Evolutionary conservation across 192 early-diverging fungal species (phyloP).

Genomic region (Phlyctochytrium planicorne): DNA sequence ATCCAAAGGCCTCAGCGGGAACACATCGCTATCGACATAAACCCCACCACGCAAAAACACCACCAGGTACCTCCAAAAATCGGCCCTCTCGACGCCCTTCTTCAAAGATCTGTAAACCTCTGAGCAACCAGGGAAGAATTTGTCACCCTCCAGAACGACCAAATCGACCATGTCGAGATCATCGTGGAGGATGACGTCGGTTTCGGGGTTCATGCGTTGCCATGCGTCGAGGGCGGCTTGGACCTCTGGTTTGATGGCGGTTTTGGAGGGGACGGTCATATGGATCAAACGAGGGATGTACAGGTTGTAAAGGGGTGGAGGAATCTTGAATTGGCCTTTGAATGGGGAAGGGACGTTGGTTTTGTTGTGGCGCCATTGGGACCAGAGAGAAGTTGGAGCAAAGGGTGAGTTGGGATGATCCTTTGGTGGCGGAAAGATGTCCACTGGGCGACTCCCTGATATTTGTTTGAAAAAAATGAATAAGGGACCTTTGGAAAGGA

Average conservation of each 20-base stretch:
- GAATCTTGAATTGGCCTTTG: too few relatives aligned
- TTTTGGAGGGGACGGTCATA: not conserved
- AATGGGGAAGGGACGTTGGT: too few relatives aligned
- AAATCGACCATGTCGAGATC: not conserved
- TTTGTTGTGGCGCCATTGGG: too few relatives aligned
- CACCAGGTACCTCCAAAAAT: slow-evolving; percentile 33
- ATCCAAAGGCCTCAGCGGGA: not conserved
- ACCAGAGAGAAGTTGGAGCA: too few relatives aligned
- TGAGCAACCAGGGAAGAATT: not conserved
- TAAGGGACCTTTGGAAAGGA: too few relatives aligned
- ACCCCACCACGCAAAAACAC: slow-evolving; percentile 33
- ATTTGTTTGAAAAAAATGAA: too few relatives aligned
- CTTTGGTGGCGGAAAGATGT: too few relatives aligned
- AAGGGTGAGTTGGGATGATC: too few relatives aligned
- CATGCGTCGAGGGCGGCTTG: not conserved
- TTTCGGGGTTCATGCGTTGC: not conserved
- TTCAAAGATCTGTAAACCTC: not conserved
- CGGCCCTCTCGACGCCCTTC: slow-evolving; percentile 21
- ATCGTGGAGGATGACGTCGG: not conserved
- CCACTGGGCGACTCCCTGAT: too few relatives aligned
- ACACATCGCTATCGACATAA: slow-evolving; percentile 36
- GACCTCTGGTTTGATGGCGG: not conserved
- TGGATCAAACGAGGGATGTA: not conserved
- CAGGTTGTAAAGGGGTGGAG: not conserved
- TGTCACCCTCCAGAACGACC: not conserved